phyloP scores from a whole-genome alignment of 352 stramenopile genomes.

The Thalassiosira mediterranea region DNA sequence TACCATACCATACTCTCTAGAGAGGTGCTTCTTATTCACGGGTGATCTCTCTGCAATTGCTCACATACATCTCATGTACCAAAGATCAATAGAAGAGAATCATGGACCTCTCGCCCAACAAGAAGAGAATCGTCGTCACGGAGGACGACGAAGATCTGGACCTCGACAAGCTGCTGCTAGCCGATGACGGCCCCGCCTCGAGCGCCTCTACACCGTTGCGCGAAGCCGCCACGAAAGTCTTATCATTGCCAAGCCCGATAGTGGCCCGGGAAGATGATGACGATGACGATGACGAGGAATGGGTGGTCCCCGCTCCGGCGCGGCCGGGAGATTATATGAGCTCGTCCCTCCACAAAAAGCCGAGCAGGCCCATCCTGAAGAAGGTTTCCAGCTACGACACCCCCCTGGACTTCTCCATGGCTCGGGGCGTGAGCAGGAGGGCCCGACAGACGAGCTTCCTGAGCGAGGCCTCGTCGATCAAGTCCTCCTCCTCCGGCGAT shows the following conservation, averaged over 20 bases:
- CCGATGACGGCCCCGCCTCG: not conserved
- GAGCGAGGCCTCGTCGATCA: too few relatives aligned
- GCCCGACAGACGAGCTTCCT: slow-evolving; percentile 2
- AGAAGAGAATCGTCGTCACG: slow-evolving; percentile 31
- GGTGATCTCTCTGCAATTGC: too few relatives aligned
- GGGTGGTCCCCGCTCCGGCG: slow-evolving; percentile 21
- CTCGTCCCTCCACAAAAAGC: slow-evolving; percentile 23
- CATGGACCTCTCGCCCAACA: too few relatives aligned
- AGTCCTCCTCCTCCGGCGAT: not conserved
- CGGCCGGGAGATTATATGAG: slow-evolving; percentile 23
- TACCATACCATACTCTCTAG: too few relatives aligned
- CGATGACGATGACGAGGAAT: slow-evolving; percentile 12
- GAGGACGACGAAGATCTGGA: slow-evolving; percentile 42
- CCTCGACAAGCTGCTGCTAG: slow-evolving; percentile 33
- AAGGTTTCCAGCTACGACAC: slow-evolving; percentile 43
- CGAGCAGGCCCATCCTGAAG: slow-evolving; percentile 52
- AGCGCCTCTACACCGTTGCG: not conserved
- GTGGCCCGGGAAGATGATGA: slow-evolving; percentile 24
- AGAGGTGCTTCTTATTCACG: too few relatives aligned
- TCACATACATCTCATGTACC: too few relatives aligned
- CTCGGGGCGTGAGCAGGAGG: not conserved
- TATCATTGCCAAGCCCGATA: slow-evolving; percentile 2
- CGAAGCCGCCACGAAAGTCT: not conserved
- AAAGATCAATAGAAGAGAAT: too few relatives aligned
- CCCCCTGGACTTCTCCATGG: slow-evolving; percentile 2